Conservation (phyloP, 2,329 filamentous ascomycete genomes). For the Tolypocladium ovalisporum region DNA sequence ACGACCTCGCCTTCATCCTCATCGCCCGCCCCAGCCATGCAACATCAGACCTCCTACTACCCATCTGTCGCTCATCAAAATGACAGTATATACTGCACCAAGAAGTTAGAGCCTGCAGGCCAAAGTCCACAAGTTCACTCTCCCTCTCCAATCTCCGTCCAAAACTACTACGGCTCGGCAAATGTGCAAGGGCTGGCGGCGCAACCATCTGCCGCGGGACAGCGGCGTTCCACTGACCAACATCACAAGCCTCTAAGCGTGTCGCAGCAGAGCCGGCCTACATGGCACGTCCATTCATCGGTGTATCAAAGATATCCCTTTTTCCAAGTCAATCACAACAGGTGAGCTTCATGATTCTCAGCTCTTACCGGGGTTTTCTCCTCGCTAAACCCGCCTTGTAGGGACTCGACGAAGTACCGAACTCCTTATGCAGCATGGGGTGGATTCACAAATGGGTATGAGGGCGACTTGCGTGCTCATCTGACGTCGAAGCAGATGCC, state of each 20-base stretch:
- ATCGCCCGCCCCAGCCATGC: slow-evolving; percentile 5
- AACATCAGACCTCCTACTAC: slow-evolving; percentile 5
- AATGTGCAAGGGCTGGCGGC: neutral
- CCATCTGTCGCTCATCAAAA: neutral
- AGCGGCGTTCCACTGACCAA: slow-evolving; percentile 3
- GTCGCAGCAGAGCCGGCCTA: slow-evolving; percentile 14
- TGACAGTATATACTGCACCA: slow-evolving; percentile 1
- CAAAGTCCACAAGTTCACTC: slow-evolving; percentile 3
- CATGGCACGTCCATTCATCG: slow-evolving; percentile 25
- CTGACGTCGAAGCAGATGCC: slow-evolving; percentile 27
- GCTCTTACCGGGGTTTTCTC: neutral
- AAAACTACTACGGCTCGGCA: neutral
- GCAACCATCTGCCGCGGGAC: neutral
- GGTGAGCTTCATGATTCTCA: slow-evolving; percentile 22
- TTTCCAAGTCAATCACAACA: slow-evolving; percentile 49
- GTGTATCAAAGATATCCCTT: slow-evolving; percentile 45
- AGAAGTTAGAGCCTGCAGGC: slow-evolving; percentile 12
- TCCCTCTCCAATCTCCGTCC: neutral
- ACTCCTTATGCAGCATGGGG: slow-evolving; percentile 47
- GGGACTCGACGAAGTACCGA: slow-evolving; percentile 44
- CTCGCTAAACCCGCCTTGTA: slow-evolving; percentile 16
- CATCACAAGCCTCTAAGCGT: neutral
- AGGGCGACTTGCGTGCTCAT: slow-evolving; percentile 38
- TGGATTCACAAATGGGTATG: slow-evolving; percentile 52
- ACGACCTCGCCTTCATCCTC: slow-evolving; percentile 1